Conservation (phyloP, 192 early-diverging fungal species). For the Coemansia sp. region DNA sequence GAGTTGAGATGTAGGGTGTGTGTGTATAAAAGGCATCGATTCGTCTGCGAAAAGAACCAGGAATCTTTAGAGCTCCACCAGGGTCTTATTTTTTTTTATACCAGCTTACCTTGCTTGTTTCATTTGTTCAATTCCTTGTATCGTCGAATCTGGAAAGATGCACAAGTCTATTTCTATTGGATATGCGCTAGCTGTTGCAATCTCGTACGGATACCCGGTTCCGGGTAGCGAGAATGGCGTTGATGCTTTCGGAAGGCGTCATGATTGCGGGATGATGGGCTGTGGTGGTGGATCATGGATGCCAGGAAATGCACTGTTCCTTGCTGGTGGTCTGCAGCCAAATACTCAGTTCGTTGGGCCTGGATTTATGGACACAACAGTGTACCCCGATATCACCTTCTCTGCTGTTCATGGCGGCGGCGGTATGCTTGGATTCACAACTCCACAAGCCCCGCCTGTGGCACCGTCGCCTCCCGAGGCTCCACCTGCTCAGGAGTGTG, state of each 20-base stretch:
- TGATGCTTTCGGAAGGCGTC: conserved; percentile 7
- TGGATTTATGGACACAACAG: conserved; percentile 23
- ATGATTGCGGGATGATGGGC: conserved; percentile 12
- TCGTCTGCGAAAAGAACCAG: background rate
- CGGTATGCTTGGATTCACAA: background rate
- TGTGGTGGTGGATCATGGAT: conserved; percentile 10
- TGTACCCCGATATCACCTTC: conserved; percentile 17
- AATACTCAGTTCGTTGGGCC: conserved; percentile 20
- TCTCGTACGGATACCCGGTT: conserved; percentile 11
- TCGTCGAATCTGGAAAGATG: conserved; percentile 9
- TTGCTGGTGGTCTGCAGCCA: conserved; percentile 16
- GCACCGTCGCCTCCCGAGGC: conserved; percentile 1
- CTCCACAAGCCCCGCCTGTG: background rate
- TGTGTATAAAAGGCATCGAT: background rate
- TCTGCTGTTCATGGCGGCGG: conserved; percentile 12
- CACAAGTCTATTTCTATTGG: conserved; percentile 20
- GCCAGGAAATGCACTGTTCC: conserved; percentile 9
- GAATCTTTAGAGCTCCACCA: conserved; percentile 29
- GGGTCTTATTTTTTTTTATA: conserved; percentile 34
- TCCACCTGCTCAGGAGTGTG: conserved; percentile 5
- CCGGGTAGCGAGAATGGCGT: background rate
- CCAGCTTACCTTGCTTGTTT: conserved; percentile 1
- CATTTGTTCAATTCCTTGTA: background rate
- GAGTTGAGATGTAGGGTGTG: background rate
- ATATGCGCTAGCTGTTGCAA: conserved; percentile 17